Evolutionary conservation across 2,329 filamentous ascomycete species (phyloP).

Genomic region (Podosphaera fusca): DNA sequence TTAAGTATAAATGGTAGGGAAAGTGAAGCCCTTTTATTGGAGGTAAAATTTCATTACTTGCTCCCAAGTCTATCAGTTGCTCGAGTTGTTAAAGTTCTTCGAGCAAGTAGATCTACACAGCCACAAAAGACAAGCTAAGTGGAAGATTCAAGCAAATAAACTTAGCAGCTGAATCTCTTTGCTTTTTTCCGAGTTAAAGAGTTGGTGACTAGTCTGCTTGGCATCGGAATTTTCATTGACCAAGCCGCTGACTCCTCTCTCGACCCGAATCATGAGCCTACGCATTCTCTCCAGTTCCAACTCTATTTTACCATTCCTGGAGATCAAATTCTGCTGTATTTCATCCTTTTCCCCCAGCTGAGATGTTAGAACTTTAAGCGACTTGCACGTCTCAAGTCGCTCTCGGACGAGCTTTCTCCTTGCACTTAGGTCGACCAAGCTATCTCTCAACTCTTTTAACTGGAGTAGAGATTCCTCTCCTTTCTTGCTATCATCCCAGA

Average conservation of each 20-base stretch:
- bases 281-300: conserved; percentile 43
- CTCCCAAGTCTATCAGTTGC: too few species aligned
- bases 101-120: too few species aligned
- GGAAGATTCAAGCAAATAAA: too few species aligned
- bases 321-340: conserved; percentile 44
- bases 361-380: conserved; percentile 26
- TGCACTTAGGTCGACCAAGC: conserved; percentile 26
- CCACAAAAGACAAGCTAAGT: too few species aligned
- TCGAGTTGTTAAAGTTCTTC: too few species aligned
- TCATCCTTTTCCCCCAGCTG: conserved; percentile 23
- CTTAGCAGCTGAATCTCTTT: too few species aligned
- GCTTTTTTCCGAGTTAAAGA: too few species aligned
- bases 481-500: conserved; percentile 18
- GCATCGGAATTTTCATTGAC: background rate
- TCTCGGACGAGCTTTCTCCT: conserved; percentile 19
- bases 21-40: too few species aligned
- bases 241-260: conserved; percentile 23
- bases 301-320: conserved; percentile 39
- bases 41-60: too few species aligned
- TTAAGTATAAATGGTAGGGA: too few species aligned
- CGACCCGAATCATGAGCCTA: conserved; percentile 35
- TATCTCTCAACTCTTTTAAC: conserved; percentile 27
- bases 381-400: conserved; percentile 24
- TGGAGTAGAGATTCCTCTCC: conserved; percentile 22
- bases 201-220: too few species aligned